These are phyloP conservation scores for Hypoxylon sp. DNA, from an alignment of 2,329 filamentous ascomycete genomes.

Conservation along the genomic window DNA sequence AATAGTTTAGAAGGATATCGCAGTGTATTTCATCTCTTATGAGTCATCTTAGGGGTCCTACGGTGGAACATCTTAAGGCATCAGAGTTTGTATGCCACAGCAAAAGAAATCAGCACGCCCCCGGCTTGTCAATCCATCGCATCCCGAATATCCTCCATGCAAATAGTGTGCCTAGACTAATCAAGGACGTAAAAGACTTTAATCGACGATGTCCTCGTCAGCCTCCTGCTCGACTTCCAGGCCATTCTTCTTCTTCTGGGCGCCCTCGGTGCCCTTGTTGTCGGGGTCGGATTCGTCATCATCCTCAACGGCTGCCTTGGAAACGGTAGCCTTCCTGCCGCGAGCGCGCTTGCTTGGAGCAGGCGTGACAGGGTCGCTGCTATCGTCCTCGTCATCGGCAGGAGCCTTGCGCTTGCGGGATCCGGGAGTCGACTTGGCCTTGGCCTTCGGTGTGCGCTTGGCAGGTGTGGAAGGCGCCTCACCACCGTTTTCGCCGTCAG, in stretches of 20 bases:
- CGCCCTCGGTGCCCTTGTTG: background rate
- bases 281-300: constrained; percentile 13
- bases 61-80: background rate
- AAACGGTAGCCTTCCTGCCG: constrained; percentile 8
- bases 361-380: constrained; percentile 1
- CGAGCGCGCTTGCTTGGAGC: constrained; percentile 24
- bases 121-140: background rate
- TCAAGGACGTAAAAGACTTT: background rate
- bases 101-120: background rate
- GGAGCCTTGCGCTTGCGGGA: constrained; percentile 30
- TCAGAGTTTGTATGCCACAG: background rate
- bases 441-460: constrained; percentile 20
- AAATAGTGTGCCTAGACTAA: background rate
- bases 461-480: constrained; percentile 13
- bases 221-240: background rate
- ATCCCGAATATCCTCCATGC: background rate
- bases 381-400: constrained; percentile 5
- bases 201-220: constrained; percentile 27
- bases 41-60: background rate
- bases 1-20: background rate
- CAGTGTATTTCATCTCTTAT: background rate
- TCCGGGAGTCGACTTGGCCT: constrained; percentile 16
- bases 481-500: background rate
- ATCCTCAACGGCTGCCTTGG: constrained; percentile 7
- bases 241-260: constrained; percentile 3